A percentile compares a stretch with the other conserved stretches of the same genome.
These are phyloP conservation scores for Rhodocollybia butyracea DNA, from an alignment of 768 basidiomycete species.

Conservation along the genomic window DNA sequence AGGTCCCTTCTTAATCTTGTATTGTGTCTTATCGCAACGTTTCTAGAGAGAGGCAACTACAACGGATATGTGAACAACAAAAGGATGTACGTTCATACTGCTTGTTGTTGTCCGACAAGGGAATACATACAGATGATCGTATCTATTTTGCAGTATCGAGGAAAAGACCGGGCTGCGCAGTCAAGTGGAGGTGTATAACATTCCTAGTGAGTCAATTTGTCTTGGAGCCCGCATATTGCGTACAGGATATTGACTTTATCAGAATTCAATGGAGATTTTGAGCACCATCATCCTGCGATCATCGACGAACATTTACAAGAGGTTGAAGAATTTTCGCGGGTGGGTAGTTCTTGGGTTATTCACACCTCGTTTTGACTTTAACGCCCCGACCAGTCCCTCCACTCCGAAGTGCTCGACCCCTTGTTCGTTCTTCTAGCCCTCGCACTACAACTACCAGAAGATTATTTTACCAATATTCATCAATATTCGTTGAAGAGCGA, in stretches of 20 bases:
- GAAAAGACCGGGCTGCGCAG: constrained; percentile 35
- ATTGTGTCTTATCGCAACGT: no score
- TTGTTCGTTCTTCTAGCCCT: constrained; percentile 44
- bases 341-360: constrained; percentile 10
- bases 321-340: constrained; percentile 42
- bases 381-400: constrained; percentile 34
- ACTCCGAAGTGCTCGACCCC: constrained; percentile 44
- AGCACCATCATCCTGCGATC: constrained; percentile 36
- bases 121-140: neutral
- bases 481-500: constrained; percentile 44
- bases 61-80: constrained; percentile 49
- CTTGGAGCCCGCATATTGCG: neutral
- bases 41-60: constrained; percentile 39
- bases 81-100: constrained; percentile 25
- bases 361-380: neutral
- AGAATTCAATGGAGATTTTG: constrained; percentile 44
- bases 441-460: constrained; percentile 50
- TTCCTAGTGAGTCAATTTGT: constrained; percentile 32
- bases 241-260: neutral
- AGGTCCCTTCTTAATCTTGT: no score
- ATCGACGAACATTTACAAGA: constrained; percentile 36
- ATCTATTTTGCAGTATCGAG: constrained; percentile 24
- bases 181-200: constrained; percentile 48
- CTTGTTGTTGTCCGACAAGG: neutral
- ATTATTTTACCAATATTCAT: constrained; percentile 45